Percentiles rank a stretch among this genome's conserved stretches.
phyloP scores from a whole-genome alignment of 2,329 filamentous ascomycete species.

The Chrysoporthe austroafricana region DNA sequence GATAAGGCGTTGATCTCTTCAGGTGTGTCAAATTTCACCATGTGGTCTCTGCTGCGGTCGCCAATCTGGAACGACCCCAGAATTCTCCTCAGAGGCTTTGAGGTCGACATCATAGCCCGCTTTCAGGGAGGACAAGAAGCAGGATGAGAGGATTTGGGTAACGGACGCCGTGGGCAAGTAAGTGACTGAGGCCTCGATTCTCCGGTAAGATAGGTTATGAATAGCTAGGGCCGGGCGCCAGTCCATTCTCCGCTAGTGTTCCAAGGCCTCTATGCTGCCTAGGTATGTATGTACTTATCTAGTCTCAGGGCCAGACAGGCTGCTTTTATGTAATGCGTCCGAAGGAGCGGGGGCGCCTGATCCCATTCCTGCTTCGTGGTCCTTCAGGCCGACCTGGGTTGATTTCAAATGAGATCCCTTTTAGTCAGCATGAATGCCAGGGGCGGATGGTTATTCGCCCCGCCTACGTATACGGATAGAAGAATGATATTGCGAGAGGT shows the following conservation, averaged over 20 bases:
- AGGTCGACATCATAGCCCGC: neutral
- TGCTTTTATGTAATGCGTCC: neutral
- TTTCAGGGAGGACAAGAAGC: neutral
- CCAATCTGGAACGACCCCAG: slow-evolving; percentile 24
- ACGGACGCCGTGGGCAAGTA: neutral
- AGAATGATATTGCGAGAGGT: too few relatives aligned
- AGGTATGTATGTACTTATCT: too few relatives aligned
- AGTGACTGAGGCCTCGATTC: too few relatives aligned
- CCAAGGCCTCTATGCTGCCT: too few relatives aligned
- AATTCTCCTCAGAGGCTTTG: neutral
- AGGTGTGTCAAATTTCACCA: slow-evolving; percentile 28
- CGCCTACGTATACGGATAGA: too few relatives aligned
- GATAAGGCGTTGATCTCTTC: slow-evolving; percentile 34
- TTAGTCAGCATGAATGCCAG: neutral
- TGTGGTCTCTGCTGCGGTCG: slow-evolving; percentile 18
- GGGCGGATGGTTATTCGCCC: neutral
- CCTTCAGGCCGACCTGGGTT: neutral
- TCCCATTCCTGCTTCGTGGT: neutral
- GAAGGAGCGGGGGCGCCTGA: too few relatives aligned
- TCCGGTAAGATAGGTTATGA: too few relatives aligned
- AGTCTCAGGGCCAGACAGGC: neutral
- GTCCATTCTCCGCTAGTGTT: too few relatives aligned
- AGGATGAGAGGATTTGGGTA: neutral
- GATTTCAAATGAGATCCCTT: neutral
- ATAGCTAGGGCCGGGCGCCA: too few relatives aligned